Evolutionary conservation across 2,329 filamentous ascomycete species (phyloP), one percentile per base, ranked within the genome.

Genomic region (Xylaria digitata): DNA sequence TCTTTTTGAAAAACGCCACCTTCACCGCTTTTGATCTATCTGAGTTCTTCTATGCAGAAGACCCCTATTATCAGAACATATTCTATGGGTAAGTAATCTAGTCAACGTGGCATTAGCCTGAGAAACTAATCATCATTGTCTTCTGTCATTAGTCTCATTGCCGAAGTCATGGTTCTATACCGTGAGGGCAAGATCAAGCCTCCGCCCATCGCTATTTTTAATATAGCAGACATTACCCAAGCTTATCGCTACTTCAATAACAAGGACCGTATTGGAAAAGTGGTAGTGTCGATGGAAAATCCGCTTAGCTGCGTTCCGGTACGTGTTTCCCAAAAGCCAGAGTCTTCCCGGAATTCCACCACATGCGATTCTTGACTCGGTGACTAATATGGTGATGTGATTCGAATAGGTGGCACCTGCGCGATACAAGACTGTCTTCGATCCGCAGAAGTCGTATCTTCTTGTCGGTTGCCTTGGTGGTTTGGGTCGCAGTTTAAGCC

Each of bases 11-110:
- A 1, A 83, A 79, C 45, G 75, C 77, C 1, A 79, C 77, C 1
- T 84, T 83, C 60, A 73, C 78, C 0, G 79, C 78, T 0, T 77
- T 84, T 2, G 79, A 84, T 65, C 66, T 83, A 3, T 49, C 8
- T 17, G 66, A 69, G n/a, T 30, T 73, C 7, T 70, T 66, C 23
- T 55, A 30, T 8, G n/a, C 19, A 2, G 42, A 45, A 1, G 26
- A 60, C 11, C 48, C 42, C 4, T 43, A 43, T 32, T 45, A 54
- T 7, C 53, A 43, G 2, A 40, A 48, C 19, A 50, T 50, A n/a
- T 32, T 30, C 26, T 32, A 50, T 17, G 17, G 30, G 49, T 52
- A 34, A 52, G 49, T 52, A 9, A 34, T 34, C 3, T 6, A n/a
- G 9, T 30, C 23, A 30, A 50, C 3, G 11, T 2, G 17, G 6